A percentile compares a stretch with the other conserved stretches of the same genome.
These are phyloP conservation scores for Alternaria sp. DNA, from an alignment of 2,329 filamentous ascomycete species.

Conservation along the genomic window DNA sequence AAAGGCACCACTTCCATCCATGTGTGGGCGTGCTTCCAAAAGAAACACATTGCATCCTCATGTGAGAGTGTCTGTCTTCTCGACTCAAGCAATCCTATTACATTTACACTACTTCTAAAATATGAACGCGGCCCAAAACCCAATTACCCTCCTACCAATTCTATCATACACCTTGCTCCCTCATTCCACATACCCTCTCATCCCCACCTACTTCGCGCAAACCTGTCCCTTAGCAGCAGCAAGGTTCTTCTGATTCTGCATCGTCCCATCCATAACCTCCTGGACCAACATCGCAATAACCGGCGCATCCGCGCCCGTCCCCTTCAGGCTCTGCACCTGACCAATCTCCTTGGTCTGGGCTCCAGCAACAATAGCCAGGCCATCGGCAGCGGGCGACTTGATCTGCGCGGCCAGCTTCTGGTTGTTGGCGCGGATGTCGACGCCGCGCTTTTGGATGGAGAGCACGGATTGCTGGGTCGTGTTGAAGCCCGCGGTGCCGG, in stretches of 20 bases:
- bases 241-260: constrained; percentile 25
- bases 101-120: neutral
- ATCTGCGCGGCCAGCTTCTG: constrained; percentile 26
- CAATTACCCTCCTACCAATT: neutral
- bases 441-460: constrained; percentile 21
- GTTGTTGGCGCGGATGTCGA: constrained; percentile 26
- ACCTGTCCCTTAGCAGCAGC: constrained; percentile 4
- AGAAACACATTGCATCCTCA: no score
- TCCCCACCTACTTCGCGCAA: neutral
- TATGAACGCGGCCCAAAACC: neutral
- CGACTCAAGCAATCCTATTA: rapidly evolving
- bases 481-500: constrained; percentile 1
- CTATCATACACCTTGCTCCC: no score
- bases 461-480: constrained; percentile 1
- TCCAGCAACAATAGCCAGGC: constrained; percentile 20
- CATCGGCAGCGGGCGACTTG: constrained; percentile 18
- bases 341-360: constrained; percentile 23
- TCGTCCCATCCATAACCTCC: constrained; percentile 23
- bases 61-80: neutral
- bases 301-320: constrained; percentile 3
- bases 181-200: no score
- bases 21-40: neutral
- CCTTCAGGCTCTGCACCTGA: constrained; percentile 16
- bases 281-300: constrained; percentile 18
- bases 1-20: neutral